phyloP scores from a whole-genome alignment of 2,329 filamentous ascomycete genomes.

The Hypoxylon sp. region DNA sequence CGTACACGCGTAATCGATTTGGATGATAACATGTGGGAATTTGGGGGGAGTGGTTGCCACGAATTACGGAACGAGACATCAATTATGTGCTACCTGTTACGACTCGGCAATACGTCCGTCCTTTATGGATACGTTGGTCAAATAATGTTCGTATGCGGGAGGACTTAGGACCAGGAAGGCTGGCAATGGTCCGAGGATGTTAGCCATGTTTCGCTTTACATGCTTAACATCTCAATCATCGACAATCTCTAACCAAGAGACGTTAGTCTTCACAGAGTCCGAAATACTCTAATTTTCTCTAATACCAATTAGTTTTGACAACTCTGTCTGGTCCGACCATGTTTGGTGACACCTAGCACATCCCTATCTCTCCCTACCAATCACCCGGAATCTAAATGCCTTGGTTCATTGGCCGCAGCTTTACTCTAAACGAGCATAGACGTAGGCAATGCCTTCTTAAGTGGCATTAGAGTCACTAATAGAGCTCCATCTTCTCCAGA shows the following conservation, averaged over 20 bases:
- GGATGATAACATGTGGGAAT: conserved; percentile 27
- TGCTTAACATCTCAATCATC: conserved; percentile 42
- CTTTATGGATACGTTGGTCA: conserved; percentile 39
- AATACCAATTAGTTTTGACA: conserved; percentile 50
- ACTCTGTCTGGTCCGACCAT: conserved; percentile 3
- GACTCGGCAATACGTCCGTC: conserved; percentile 43
- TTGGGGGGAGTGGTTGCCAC: conserved; percentile 32
- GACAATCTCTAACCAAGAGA: conserved; percentile 45
- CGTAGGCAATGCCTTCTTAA: not conserved
- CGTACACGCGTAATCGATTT: conserved; percentile 44
- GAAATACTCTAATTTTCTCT: conserved; percentile 52
- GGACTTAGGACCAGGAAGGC: conserved; percentile 28
- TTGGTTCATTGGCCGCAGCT: not conserved
- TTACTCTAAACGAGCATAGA: not conserved
- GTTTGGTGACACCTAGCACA: not conserved
- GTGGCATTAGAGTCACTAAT: conserved; percentile 19
- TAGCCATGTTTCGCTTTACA: conserved; percentile 39
- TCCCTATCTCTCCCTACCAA: too few relatives aligned
- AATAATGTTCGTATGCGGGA: conserved; percentile 43
- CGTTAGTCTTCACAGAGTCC: conserved; percentile 48
- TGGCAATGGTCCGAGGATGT: conserved; percentile 34
- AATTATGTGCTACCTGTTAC: conserved; percentile 45
- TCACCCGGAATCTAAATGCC: not conserved
- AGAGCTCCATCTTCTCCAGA: conserved; percentile 60
- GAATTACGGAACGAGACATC: conserved; percentile 44